Evolutionary conservation across 2,329 filamentous ascomycete species (phyloP).

Genomic region (Claviceps humidiphila): DNA sequence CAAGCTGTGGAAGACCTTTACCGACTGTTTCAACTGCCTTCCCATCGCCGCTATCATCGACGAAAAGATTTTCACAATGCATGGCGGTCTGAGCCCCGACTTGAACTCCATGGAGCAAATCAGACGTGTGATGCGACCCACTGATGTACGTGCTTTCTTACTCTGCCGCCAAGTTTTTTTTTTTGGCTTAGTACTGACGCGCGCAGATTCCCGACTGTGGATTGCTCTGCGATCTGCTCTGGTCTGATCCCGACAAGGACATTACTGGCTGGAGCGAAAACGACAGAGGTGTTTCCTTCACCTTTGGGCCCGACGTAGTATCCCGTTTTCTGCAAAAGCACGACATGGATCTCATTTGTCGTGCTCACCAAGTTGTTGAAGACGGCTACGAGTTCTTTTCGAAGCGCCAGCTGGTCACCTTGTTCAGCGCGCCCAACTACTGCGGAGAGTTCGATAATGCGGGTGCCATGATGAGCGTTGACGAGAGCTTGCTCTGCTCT

Average conservation of each 20-base stretch:
- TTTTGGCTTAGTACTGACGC: constrained; percentile 6
- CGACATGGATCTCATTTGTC: constrained; percentile 98
- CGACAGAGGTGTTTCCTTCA: constrained; percentile 96
- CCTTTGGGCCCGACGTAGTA: constrained; percentile 93
- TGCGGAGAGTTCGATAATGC: constrained; percentile 99
- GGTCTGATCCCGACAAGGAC: constrained; percentile 98
- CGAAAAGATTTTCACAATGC: constrained; percentile 99
- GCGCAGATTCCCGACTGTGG: constrained; percentile 90
- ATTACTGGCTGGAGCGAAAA: constrained; percentile 99
- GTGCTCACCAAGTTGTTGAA: constrained; percentile 96
- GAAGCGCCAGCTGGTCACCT: constrained; percentile 89
- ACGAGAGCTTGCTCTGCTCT: constrained; percentile 94
- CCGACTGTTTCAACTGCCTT: constrained; percentile 98
- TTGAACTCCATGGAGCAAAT: constrained; percentile 99
- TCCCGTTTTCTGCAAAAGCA: constrained; percentile 97
- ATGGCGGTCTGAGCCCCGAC: constrained; percentile 91
- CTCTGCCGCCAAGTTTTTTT: neutral
- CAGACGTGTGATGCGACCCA: constrained; percentile 94
- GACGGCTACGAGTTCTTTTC: constrained; percentile 99
- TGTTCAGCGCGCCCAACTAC: constrained; percentile 98
- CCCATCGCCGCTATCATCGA: constrained; percentile 98
- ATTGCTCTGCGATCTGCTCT: constrained; percentile 90
- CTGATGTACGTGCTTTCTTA: constrained; percentile 65
- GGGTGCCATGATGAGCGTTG: constrained; percentile 99
- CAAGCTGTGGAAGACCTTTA: constrained; percentile 99